Base-by-base conservation (phyloP, 2,329 filamentous ascomycete genomes). In the Botrytis squamosa region DNA sequence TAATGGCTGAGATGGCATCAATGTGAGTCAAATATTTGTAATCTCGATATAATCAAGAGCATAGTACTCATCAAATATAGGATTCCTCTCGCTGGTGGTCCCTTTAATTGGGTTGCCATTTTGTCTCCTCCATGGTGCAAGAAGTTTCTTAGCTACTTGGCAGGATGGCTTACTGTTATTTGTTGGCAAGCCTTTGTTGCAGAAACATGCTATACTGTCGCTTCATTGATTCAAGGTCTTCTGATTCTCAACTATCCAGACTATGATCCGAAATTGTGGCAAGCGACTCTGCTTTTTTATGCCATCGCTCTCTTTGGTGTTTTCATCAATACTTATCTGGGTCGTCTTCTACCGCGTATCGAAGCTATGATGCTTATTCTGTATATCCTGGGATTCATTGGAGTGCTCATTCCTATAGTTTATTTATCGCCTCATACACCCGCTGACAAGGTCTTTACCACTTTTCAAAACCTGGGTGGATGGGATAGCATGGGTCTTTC, bases 21-120 rank as follows among this genome's bases (percentile, higher is more conserved):
- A 75, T 75, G 74, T 78, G 74, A 74, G 77, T 71, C n/a, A 40
- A 40, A 7, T 3, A 20, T 8, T 8, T 16, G 25, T 5, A 52
- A 25, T 40, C 8, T 20, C 20, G 18, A 38, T 22, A 10, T 33
- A 29, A 14, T 33, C 25, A 36, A 1, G 16, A 14, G 5, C 25
- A 22, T 29, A 33, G 12, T 55, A 40, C 22, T 71, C 20, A 69
- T 57, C 46, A 42, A 10, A 4, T 7, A 33, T 59, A 77, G 75
- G 83, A 71, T 74, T 52, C 74, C 74, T 5, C 63, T 69, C 9
- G 69, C 74, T 16, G 74, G 74, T n/a, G 74, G 74, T 2, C 72
- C 69, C 18, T 75, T 70, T 29, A 67, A 74, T 25, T 75, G 70
- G 63, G 73, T 75, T 52, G 69, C 71, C 3, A 63, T 75, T 20